Evolutionary conservation across 352 stramenopile species (phyloP).

Genomic region (Stephanocyclus meneghinianus): DNA sequence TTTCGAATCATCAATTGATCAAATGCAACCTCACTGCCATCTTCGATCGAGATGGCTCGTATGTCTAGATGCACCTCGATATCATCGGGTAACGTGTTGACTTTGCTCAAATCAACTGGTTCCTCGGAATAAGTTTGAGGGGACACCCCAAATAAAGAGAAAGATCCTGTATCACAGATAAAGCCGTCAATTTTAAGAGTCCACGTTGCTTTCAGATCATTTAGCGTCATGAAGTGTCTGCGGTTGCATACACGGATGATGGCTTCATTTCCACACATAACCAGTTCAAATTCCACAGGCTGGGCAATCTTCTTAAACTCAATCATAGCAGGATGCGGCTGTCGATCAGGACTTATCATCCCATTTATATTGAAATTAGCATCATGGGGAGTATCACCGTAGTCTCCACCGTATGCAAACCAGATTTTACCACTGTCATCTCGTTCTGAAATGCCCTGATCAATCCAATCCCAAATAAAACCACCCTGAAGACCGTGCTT

Average conservation of each 20-base stretch:
- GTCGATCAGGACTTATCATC: slow-evolving; percentile 74
- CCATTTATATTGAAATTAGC: slow-evolving; percentile 82
- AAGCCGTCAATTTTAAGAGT: slow-evolving; percentile 37
- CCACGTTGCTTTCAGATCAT: slow-evolving; percentile 31
- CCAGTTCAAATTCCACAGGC: slow-evolving; percentile 36
- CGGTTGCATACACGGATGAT: slow-evolving; percentile 26
- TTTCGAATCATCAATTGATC: slow-evolving; percentile 1
- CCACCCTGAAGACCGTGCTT: slow-evolving; percentile 83
- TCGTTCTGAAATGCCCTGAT: slow-evolving; percentile 83
- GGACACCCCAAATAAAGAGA: slow-evolving; percentile 12
- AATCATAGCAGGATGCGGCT: slow-evolving; percentile 76
- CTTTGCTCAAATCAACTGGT: background rate
- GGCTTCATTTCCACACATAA: background rate
- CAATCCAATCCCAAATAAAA: slow-evolving; percentile 89
- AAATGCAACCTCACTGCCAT: background rate
- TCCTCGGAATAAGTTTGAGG: slow-evolving; percentile 14
- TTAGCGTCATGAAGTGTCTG: slow-evolving; percentile 30
- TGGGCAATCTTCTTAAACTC: slow-evolving; percentile 50
- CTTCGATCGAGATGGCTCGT: background rate
- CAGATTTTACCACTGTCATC: slow-evolving; percentile 49
- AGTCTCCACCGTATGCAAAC: slow-evolving; percentile 80
- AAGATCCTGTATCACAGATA: slow-evolving; percentile 11
- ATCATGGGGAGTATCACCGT: slow-evolving; percentile 73
- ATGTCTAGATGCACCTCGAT: slow-evolving; percentile 10
- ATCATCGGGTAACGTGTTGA: background rate